phyloP scores from a whole-genome alignment of 352 stramenopile species.

The Pythium grandisporangium region DNA sequence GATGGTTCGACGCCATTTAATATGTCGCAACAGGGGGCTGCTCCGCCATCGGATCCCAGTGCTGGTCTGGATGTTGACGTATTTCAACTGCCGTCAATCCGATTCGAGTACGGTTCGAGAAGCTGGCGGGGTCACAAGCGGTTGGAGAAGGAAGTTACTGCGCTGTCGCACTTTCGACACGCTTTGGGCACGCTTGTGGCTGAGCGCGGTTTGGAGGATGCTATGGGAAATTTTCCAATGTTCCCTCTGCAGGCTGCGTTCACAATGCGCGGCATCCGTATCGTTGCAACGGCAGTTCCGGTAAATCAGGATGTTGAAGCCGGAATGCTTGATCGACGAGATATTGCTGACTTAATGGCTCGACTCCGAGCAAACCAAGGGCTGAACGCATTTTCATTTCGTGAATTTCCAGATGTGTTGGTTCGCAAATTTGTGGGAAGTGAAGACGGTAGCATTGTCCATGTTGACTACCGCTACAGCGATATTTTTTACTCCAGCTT shows the following conservation, averaged over 20 bases:
- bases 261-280: constrained; percentile 36
- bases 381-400: constrained; percentile 47
- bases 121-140: constrained; percentile 64
- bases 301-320: constrained; percentile 25
- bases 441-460: constrained; percentile 28
- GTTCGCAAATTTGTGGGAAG: constrained; percentile 30
- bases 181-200: constrained; percentile 40
- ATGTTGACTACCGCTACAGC: constrained; percentile 40
- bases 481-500: constrained; percentile 51
- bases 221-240: constrained; percentile 30
- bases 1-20: too few relatives aligned
- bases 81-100: constrained; percentile 40
- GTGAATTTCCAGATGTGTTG: constrained; percentile 49
- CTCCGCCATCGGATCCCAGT: too few relatives aligned
- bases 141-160: constrained; percentile 33
- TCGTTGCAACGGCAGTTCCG: constrained; percentile 45
- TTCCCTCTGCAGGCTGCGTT: constrained; percentile 56
- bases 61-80: constrained; percentile 36
- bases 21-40: too few relatives aligned
- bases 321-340: constrained; percentile 32
- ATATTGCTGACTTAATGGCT: constrained; percentile 29
- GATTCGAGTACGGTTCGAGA: constrained; percentile 56
- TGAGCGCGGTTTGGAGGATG: constrained; percentile 19
- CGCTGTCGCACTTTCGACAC: constrained; percentile 41
- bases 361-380: constrained; percentile 15